Conservation (phyloP, 176 grass and related monocot genomes). For the Phoenix dactylifera region DNA sequence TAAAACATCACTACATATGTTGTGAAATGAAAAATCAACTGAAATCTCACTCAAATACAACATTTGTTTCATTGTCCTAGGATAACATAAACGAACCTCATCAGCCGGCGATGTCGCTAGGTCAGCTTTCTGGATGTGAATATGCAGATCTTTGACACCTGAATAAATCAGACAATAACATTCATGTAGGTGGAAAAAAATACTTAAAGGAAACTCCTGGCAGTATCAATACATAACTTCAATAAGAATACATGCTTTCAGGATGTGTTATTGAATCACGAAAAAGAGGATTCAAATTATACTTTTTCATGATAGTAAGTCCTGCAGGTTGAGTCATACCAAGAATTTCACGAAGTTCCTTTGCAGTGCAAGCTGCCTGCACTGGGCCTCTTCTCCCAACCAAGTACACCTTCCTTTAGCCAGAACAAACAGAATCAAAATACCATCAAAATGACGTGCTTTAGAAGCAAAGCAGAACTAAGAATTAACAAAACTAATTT, state of each 20-base stretch:
- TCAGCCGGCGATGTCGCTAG: conserved; percentile 42
- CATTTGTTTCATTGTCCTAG: background rate
- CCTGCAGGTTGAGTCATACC: conserved; percentile 27
- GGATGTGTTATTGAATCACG: background rate
- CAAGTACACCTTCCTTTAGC: conserved; percentile 72
- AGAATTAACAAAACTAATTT: too few relatives aligned
- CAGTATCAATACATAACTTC: background rate
- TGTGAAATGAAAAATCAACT: too few relatives aligned
- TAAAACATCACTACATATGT: too few relatives aligned
- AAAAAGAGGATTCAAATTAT: background rate
- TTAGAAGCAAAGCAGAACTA: too few relatives aligned
- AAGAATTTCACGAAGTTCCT: conserved; percentile 83
- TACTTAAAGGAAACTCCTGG: background rate
- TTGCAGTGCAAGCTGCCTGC: conserved; percentile 88
- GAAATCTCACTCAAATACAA: too few relatives aligned
- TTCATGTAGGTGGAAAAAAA: background rate
- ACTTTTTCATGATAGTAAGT: conserved; percentile 3
- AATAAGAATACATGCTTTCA: background rate
- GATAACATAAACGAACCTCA: conserved; percentile 40
- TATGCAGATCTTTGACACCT: conserved; percentile 65
- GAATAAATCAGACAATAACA: conserved; percentile 3
- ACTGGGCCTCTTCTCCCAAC: conserved; percentile 78
- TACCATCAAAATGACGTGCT: conserved; percentile 10
- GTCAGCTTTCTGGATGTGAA: conserved; percentile 54
- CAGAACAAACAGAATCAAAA: conserved; percentile 15